A percentile compares a stretch with the other conserved stretches of the same genome.
Conservation (phyloP, 2,329 filamentous ascomycete genomes). For the Elsinoe necatrix region DNA sequence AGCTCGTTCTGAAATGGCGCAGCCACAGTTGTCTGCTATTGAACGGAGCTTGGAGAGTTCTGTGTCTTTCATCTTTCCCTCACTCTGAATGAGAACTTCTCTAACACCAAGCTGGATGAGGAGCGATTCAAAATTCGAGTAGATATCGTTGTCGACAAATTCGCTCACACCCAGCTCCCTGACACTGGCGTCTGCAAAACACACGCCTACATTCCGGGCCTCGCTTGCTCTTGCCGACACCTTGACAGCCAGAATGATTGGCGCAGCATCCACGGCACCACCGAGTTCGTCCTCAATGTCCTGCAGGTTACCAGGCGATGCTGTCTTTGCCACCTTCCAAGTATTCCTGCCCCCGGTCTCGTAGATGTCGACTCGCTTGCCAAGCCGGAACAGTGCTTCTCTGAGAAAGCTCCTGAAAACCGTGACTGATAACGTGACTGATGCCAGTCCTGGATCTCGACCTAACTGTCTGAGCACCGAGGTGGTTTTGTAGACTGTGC, state of each 20-base stretch:
- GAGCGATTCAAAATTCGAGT: slow-evolving; percentile 94
- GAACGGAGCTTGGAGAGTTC: slow-evolving; percentile 79
- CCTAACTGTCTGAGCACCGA: slow-evolving; percentile 89
- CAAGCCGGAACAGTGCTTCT: slow-evolving; percentile 83
- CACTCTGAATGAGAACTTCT: slow-evolving; percentile 79
- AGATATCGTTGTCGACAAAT: slow-evolving; percentile 97
- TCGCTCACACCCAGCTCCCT: slow-evolving; percentile 93
- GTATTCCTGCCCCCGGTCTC: slow-evolving; percentile 70
- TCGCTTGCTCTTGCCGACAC: slow-evolving; percentile 81
- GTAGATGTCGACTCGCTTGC: slow-evolving; percentile 89
- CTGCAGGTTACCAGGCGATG: slow-evolving; percentile 91
- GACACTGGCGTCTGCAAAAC: slow-evolving; percentile 95
- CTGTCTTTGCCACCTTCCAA: slow-evolving; percentile 78
- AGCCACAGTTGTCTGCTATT: slow-evolving; percentile 86
- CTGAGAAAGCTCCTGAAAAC: slow-evolving; percentile 93
- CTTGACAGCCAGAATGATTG: slow-evolving; percentile 92
- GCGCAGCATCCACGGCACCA: slow-evolving; percentile 74
- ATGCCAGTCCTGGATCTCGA: slow-evolving; percentile 73
- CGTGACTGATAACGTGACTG: slow-evolving; percentile 89
- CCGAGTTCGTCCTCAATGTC: slow-evolving; percentile 95
- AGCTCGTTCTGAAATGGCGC: slow-evolving; percentile 76
- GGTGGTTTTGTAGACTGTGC: slow-evolving; percentile 89
- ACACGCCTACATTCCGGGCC: slow-evolving; percentile 80
- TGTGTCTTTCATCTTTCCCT: slow-evolving; percentile 72
- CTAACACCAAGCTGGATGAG: slow-evolving; percentile 94